Evolutionary conservation across 305 asterid species (phyloP).

Genomic region (Rubia tinctorum): DNA sequence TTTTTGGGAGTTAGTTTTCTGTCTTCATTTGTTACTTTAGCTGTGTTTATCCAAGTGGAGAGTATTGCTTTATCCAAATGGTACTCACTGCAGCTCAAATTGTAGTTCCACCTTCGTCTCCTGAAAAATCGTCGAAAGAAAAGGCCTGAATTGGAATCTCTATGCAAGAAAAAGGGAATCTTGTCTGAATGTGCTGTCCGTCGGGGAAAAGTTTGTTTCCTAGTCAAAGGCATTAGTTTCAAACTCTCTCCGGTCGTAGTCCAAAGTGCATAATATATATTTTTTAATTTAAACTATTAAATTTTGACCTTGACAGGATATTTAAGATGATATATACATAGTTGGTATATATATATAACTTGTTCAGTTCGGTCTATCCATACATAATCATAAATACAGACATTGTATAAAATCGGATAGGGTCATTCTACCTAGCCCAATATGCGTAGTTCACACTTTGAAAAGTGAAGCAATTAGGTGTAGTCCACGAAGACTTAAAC

Average conservation of each 20-base stretch:
- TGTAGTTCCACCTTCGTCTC: not conserved
- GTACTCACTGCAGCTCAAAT: not conserved
- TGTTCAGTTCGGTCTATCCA: too few relatives aligned
- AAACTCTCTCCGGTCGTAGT: not conserved
- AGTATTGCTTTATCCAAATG: not conserved
- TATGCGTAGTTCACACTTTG: too few relatives aligned
- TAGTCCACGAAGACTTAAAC: too few relatives aligned
- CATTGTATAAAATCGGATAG: too few relatives aligned
- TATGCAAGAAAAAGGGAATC: not conserved
- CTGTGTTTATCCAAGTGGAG: not conserved
- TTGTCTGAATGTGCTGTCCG: not conserved
- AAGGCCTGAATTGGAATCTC: not conserved
- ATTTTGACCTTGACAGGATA: too few relatives aligned
- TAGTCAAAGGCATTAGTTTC: slow-evolving; percentile 6
- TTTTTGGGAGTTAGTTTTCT: slow-evolving; percentile 7
- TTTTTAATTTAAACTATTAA: too few relatives aligned
- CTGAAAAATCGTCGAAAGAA: not conserved
- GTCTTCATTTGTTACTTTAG: not conserved
- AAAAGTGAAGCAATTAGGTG: too few relatives aligned
- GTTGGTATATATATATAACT: too few relatives aligned
- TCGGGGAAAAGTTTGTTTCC: not conserved
- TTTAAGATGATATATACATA: too few relatives aligned
- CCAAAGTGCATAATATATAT: too few relatives aligned
- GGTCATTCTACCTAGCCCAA: too few relatives aligned
- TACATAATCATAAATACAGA: too few relatives aligned